Evolutionary conservation across 2,329 filamentous ascomycete genomes (phyloP), one percentile per base, ranked within the genome.

Genomic region (Dothistroma pini): DNA sequence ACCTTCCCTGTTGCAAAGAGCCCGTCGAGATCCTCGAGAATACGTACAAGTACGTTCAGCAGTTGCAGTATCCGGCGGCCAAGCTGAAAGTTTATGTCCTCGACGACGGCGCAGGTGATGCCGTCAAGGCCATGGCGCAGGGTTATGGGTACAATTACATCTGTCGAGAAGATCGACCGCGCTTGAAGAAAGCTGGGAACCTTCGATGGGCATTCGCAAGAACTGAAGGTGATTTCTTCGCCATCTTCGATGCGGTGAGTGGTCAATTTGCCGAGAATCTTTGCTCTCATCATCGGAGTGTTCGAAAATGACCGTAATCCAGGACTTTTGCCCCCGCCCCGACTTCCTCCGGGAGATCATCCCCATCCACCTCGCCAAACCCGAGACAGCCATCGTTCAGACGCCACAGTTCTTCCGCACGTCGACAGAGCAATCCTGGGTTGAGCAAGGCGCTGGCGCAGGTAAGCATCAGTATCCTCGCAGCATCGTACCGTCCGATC

Each of bases 101-200:
- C 35, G 77, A 79, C 55, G 77, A 79, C 54, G 75, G 76, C 31
- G 73, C 67, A 34, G 70, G 71, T 21, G 67, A 69, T 6, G 64
- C 65, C 0, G 75, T 78, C 22, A 68, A 70, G 10, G 35, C 56
- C 12, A 67, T 76, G 12, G 75, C 75, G 3, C n/a, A 54, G 29
- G 56, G 59, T 1, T 78, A 74, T 56, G 75, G 75, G 6, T 79
- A 76, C 66, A 68, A 72, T 50, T 78, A 79, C 68, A 72, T 75
- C 4, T 73, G 75, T n/a, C 75, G 77, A 41, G 75, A 75, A 31
- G 75, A 79, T 64, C 72, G 76, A 0, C 77, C 77, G 1, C 70
- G 75, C 4, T 69, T 79, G 55, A 76, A 76, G 60, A 79, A 79
- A 66, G 76, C 77, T 6, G 77, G 77, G 9, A 79, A 79, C 63